These are phyloP conservation scores for Fusarium sp. DNA, from an alignment of 2,329 filamentous ascomycete genomes.

Conservation along the genomic window DNA sequence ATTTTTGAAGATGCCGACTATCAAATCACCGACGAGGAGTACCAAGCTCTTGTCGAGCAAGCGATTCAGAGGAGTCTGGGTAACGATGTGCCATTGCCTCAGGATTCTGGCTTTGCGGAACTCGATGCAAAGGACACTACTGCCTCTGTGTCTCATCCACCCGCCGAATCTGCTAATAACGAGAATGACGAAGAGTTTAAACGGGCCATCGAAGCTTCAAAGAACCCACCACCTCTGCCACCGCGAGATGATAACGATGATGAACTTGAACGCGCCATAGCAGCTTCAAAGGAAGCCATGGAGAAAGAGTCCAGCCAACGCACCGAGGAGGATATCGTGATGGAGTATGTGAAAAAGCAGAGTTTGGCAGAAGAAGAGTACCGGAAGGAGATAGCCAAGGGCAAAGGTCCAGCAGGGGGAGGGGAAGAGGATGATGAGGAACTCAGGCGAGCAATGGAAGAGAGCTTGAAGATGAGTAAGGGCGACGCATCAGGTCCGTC, in stretches of 20 bases:
- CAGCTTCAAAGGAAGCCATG: constrained; percentile 58
- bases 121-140: constrained; percentile 23
- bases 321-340: constrained; percentile 78
- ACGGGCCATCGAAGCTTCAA: constrained; percentile 61
- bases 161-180: constrained; percentile 1
- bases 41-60: constrained; percentile 69
- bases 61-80: constrained; percentile 68
- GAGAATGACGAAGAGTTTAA: constrained; percentile 58
- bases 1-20: constrained; percentile 60
- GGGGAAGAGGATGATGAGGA: constrained; percentile 67
- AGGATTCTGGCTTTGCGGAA: constrained; percentile 40
- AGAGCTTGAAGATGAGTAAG: constrained; percentile 65
- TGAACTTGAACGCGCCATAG: constrained; percentile 59
- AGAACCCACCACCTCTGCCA: constrained; percentile 44
- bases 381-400: constrained; percentile 54
- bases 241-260: constrained; percentile 46
- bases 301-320: constrained; percentile 59
- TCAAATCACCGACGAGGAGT: constrained; percentile 70
- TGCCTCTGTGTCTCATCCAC: not conserved
- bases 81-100: constrained; percentile 30
- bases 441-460: constrained; percentile 68
- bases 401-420: constrained; percentile 53
- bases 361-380: constrained; percentile 78
- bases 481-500: constrained; percentile 50
- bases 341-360: constrained; percentile 84